Evolutionary conservation across 1,284 basidiomycete genomes (phyloP).

Genomic region (Austroboletus olivaceoglutinosus): DNA sequence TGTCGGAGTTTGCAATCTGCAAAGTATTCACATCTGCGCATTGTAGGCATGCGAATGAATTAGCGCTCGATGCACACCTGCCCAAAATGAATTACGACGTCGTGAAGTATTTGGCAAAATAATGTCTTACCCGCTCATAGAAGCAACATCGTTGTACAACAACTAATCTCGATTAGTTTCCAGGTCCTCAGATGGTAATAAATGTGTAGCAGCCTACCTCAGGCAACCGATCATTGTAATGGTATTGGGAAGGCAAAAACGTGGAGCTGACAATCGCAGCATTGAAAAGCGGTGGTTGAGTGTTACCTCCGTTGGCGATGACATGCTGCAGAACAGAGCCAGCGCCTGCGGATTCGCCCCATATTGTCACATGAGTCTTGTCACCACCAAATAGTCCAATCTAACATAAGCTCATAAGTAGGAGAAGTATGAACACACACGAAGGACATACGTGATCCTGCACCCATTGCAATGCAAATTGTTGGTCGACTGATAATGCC

Average conservation of each 20-base stretch:
- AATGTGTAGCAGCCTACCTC: slow-evolving; percentile 1
- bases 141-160: slow-evolving; percentile 18
- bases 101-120: background rate
- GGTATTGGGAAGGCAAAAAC: slow-evolving; percentile 28
- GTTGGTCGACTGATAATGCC: slow-evolving; percentile 25
- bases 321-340: slow-evolving; percentile 22
- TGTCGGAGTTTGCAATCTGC: slow-evolving; percentile 15
- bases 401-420: slow-evolving; percentile 7
- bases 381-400: slow-evolving; percentile 31
- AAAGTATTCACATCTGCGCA: slow-evolving; percentile 18
- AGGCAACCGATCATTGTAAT: slow-evolving; percentile 23
- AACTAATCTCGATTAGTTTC: slow-evolving; percentile 8
- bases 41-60: slow-evolving; percentile 31
- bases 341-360: slow-evolving; percentile 27
- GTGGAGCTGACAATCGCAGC: slow-evolving; percentile 29
- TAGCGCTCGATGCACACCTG: slow-evolving; percentile 23
- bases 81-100: background rate
- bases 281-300: slow-evolving; percentile 19
- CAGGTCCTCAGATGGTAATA: background rate
- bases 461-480: slow-evolving; percentile 32
- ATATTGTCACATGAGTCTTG: slow-evolving; percentile 28
- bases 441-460: slow-evolving; percentile 24
- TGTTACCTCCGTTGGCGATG: slow-evolving; percentile 18
- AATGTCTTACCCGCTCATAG: slow-evolving; percentile 12
- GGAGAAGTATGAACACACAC: too few species aligned